These are phyloP conservation scores for Kwoniella bestiolae DNA, from an alignment of 768 basidiomycete species.

Conservation along the genomic window DNA sequence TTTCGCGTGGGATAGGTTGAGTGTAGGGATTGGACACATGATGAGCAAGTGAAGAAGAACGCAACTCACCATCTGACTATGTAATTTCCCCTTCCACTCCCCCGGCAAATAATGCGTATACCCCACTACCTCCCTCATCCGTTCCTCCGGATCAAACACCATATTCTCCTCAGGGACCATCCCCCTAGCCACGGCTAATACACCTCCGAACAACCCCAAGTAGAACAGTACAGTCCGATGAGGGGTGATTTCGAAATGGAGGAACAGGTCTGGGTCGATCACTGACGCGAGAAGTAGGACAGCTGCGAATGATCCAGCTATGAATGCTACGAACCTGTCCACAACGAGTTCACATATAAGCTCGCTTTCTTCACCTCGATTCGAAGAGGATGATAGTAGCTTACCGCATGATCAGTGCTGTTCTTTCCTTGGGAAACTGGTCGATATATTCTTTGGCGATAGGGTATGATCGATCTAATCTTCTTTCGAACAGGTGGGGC, in stretches of 20 bases:
- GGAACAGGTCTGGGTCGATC: slow-evolving; percentile 88
- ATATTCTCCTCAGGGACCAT: slow-evolving; percentile 95
- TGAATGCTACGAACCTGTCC: slow-evolving; percentile 86
- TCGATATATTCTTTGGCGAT: slow-evolving; percentile 92
- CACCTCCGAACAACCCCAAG: slow-evolving; percentile 79
- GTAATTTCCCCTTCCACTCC: slow-evolving; percentile 84
- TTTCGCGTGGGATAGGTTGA: too few relatives aligned
- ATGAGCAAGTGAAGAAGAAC: slow-evolving; percentile 7
- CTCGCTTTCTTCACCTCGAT: background rate
- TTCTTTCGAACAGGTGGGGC: slow-evolving; percentile 83
- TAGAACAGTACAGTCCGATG: slow-evolving; percentile 95
- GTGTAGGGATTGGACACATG: too few relatives aligned
- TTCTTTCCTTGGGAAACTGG: slow-evolving; percentile 94
- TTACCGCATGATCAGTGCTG: slow-evolving; percentile 85
- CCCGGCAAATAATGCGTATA: slow-evolving; percentile 97
- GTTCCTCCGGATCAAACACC: slow-evolving; percentile 89
- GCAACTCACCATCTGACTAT: slow-evolving; percentile 75
- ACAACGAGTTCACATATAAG: background rate
- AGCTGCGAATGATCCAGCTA: slow-evolving; percentile 94
- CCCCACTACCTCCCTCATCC: slow-evolving; percentile 88
- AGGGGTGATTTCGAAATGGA: slow-evolving; percentile 91
- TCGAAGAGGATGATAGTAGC: slow-evolving; percentile 41
- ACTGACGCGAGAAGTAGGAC: slow-evolving; percentile 90
- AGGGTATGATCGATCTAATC: slow-evolving; percentile 86
- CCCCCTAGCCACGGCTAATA: slow-evolving; percentile 85